phyloP scores from a whole-genome alignment of 768 basidiomycete genomes.

The Crepidotus variabilis region DNA sequence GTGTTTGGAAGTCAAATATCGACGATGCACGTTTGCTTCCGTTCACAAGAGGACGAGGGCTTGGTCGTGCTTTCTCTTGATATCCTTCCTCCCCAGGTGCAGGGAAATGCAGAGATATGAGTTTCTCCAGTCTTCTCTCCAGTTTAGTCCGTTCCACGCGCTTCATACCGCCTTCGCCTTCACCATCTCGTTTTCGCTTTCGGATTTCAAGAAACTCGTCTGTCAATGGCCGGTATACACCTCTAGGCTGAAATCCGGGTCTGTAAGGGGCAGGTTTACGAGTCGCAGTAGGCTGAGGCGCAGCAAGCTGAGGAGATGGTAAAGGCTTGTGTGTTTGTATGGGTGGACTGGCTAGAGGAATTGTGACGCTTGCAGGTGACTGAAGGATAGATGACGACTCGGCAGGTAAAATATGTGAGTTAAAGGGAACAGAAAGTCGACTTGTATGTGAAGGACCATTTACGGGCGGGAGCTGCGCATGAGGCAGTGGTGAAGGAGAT shows the following conservation, averaged over 20 bases:
- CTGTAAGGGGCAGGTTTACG: slow-evolving; percentile 62
- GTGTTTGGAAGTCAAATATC: slow-evolving; percentile 68
- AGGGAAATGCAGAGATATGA: slow-evolving; percentile 71
- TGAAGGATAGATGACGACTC: slow-evolving; percentile 1
- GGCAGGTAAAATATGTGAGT: slow-evolving; percentile 4
- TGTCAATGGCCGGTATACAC: slow-evolving; percentile 74
- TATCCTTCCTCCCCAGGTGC: slow-evolving; percentile 10
- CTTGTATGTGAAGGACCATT: slow-evolving; percentile 1
- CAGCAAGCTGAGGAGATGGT: slow-evolving; percentile 1
- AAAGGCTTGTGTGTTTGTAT: slow-evolving; percentile 12
- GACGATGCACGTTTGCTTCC: slow-evolving; percentile 54
- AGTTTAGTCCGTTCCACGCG: slow-evolving; percentile 82
- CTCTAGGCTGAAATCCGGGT: slow-evolving; percentile 91
- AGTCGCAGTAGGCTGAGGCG: slow-evolving; percentile 2
- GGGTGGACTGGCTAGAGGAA: slow-evolving; percentile 5
- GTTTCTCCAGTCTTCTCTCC: slow-evolving; percentile 84
- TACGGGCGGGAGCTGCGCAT: background rate
- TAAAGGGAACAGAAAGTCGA: background rate
- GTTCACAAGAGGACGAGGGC: slow-evolving; percentile 8
- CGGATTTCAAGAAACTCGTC: slow-evolving; percentile 70
- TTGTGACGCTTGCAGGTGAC: background rate
- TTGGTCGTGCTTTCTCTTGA: slow-evolving; percentile 13
- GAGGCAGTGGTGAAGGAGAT: background rate
- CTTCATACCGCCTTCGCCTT: slow-evolving; percentile 33
- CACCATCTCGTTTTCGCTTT: slow-evolving; percentile 33